Conservation (phyloP, 345 rosid species). For the Jatropha curcas region DNA sequence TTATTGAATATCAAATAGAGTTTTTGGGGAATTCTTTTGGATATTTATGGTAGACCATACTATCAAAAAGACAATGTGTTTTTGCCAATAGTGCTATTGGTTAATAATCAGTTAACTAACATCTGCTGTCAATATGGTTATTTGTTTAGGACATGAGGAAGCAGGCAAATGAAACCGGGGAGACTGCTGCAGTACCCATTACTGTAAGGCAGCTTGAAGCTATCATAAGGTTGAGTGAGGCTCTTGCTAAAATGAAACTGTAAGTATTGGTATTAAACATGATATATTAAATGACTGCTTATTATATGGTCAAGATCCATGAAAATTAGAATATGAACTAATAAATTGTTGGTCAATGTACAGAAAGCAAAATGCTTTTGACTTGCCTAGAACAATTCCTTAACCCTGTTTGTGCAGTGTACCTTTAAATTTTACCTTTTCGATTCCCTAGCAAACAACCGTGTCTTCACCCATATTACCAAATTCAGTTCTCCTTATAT, state of each 20-base stretch:
- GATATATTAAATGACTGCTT: background rate
- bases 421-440: background rate
- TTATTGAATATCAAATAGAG: background rate
- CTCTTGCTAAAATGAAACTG: constrained; percentile 95
- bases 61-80: background rate
- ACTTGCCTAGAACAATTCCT: background rate
- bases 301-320: background rate
- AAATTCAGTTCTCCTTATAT: background rate
- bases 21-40: background rate
- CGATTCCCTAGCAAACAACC: background rate
- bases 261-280: constrained; percentile 40
- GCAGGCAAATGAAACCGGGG: constrained; percentile 93
- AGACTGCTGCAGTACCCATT: constrained; percentile 79
- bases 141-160: constrained; percentile 78
- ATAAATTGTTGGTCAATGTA: background rate
- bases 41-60: background rate
- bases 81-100: background rate
- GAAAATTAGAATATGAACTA: background rate
- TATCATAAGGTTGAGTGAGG: constrained; percentile 83
- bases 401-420: background rate
- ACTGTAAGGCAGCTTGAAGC: constrained; percentile 98
- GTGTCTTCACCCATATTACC: too few species aligned
- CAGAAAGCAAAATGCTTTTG: background rate
- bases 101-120: constrained; percentile 1
- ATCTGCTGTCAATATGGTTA: constrained; percentile 3